These are phyloP conservation scores for Eimeria acervulina DNA, from an alignment of 169 alveolate genomes.

Conservation along the genomic window DNA sequence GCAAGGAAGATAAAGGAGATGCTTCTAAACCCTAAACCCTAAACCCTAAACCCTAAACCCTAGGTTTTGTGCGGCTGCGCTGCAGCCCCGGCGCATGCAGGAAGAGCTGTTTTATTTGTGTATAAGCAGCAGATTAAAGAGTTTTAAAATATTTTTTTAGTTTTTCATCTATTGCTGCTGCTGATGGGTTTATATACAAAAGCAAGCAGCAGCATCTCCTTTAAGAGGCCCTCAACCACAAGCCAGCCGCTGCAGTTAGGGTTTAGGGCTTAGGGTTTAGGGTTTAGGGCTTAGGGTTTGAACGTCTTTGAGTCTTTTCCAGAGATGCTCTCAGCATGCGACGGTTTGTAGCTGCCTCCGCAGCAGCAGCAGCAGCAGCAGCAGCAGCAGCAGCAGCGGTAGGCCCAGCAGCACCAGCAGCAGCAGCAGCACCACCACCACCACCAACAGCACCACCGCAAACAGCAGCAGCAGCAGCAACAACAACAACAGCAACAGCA, in stretches of 20 bases:
- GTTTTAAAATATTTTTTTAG: background rate
- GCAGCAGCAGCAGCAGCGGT: background rate
- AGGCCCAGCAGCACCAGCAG: too few relatives aligned
- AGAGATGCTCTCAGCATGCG: background rate
- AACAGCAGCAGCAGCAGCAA: background rate
- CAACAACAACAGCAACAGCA: background rate
- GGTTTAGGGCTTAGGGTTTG: slow-evolving; percentile 13
- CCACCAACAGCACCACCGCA: too few relatives aligned
- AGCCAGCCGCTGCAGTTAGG: background rate
- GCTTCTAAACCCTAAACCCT: background rate
- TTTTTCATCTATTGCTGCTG: background rate
- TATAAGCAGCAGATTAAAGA: too few relatives aligned
- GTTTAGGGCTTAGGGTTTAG: slow-evolving; percentile 25
- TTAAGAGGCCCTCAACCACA: too few relatives aligned
- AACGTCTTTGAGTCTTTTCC: background rate
- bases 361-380: slow-evolving; percentile 39
- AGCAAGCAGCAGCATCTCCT: too few relatives aligned
- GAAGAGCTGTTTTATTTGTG: background rate
- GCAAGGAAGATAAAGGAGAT: too few relatives aligned
- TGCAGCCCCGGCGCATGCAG: slow-evolving; percentile 39
- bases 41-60: slow-evolving; percentile 28
- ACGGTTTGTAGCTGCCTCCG: background rate
- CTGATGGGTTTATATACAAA: too few relatives aligned
- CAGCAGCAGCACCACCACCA: too few relatives aligned
- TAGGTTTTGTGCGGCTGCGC: background rate